Conservation (phyloP, 176 grass and related monocot genomes). For the barley (Hordeum vulgare) region DNA sequence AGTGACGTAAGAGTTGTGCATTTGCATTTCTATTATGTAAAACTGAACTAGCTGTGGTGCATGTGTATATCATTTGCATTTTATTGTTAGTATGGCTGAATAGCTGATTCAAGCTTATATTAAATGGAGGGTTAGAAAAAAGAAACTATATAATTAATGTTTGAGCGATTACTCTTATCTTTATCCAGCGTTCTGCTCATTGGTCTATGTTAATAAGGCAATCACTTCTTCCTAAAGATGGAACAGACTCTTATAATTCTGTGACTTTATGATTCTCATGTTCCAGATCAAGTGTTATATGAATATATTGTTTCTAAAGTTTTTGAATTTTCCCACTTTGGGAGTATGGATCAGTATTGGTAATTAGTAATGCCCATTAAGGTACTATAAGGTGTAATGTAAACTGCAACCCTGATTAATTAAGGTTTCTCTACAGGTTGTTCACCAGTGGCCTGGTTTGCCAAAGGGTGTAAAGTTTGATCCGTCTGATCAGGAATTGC, state of each 20-base stretch:
- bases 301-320: constrained; percentile 14
- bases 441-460: constrained; percentile 92
- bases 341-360: background rate
- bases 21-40: background rate
- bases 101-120: background rate
- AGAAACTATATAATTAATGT: background rate
- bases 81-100: background rate
- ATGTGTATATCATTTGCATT: background rate
- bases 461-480: constrained; percentile 97
- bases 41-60: background rate
- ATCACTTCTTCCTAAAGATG: background rate
- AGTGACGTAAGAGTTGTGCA: constrained; percentile 69
- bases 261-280: constrained; percentile 1
- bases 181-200: background rate
- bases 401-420: constrained; percentile 23
- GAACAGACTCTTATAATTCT: constrained; percentile 2
- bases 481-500: constrained; percentile 82
- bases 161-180: background rate
- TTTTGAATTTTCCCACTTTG: background rate
- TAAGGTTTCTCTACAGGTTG: constrained; percentile 45
- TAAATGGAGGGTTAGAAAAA: background rate
- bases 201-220: background rate
- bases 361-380: background rate
- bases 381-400: background rate
- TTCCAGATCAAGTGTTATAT: background rate